These are phyloP conservation scores for Lepidium sativum DNA, from an alignment of 345 rosid genomes.

Conservation along the genomic window DNA sequence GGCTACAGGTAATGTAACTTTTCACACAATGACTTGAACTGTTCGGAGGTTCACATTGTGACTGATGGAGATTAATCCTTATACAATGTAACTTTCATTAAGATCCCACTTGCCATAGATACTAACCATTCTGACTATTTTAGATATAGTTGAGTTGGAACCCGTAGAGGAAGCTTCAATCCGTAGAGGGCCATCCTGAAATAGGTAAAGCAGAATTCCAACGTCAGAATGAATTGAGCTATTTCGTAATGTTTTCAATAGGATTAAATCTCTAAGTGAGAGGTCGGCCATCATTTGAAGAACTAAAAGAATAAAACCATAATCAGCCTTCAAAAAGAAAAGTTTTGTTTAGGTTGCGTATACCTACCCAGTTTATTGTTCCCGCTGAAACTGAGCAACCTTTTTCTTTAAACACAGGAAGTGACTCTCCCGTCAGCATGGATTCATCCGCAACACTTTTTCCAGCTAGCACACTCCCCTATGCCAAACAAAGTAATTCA, in stretches of 20 bases:
- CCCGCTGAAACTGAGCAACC: slow-evolving; percentile 79
- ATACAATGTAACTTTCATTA: background rate
- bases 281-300: background rate
- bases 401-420: slow-evolving; percentile 79
- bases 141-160: slow-evolving; percentile 77
- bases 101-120: background rate
- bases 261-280: background rate
- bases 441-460: slow-evolving; percentile 97
- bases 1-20: background rate
- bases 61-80: background rate
- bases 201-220: slow-evolving; percentile 11
- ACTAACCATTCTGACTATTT: slow-evolving; percentile 82
- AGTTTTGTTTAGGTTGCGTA: background rate
- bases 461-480: slow-evolving; percentile 89
- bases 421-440: slow-evolving; percentile 97
- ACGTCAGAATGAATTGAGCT: background rate
- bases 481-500: slow-evolving; percentile 14
- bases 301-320: background rate
- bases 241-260: background rate
- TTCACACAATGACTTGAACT: background rate
- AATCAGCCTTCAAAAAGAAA: background rate
- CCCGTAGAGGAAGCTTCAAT: slow-evolving; percentile 79
- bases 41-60: background rate
- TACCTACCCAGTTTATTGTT: slow-evolving; percentile 83
- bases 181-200: slow-evolving; percentile 93